Evolutionary conservation across 805 yeast species (phyloP).

Genomic region (Ogataea minuta): DNA sequence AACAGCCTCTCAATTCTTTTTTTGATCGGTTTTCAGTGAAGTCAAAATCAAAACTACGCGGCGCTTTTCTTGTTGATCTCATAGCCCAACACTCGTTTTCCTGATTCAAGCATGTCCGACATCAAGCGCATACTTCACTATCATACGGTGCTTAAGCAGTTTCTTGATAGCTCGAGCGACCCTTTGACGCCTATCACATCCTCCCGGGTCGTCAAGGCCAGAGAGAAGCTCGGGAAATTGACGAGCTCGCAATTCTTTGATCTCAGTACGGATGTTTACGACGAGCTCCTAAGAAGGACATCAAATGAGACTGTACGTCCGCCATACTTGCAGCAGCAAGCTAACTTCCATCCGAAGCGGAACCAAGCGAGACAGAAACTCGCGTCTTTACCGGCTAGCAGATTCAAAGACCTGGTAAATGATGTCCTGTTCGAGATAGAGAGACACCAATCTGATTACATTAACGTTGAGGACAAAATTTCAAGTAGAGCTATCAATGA

Average conservation of each 20-base stretch:
- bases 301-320: conserved; percentile 51
- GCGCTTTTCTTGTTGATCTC: conserved; percentile 2
- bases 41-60: not conserved
- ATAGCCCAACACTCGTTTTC: not conserved
- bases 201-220: conserved; percentile 73
- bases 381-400: conserved; percentile 72
- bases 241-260: conserved; percentile 83
- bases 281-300: conserved; percentile 81
- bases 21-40: not conserved
- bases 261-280: conserved; percentile 90
- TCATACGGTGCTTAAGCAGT: conserved; percentile 49
- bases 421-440: conserved; percentile 88
- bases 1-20: too few species aligned
- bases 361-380: conserved; percentile 94
- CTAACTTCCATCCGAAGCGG: conserved; percentile 84
- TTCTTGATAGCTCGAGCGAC: conserved; percentile 50
- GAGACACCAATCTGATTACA: conserved; percentile 38
- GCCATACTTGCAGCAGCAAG: conserved; percentile 64
- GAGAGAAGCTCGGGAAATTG: conserved; percentile 79
- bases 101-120: conserved; percentile 15
- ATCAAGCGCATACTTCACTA: conserved; percentile 32
- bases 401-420: conserved; percentile 87
- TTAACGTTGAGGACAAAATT: conserved; percentile 16
- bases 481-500: conserved; percentile 16
- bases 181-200: conserved; percentile 41